Base-by-base conservation (phyloP, 2,329 filamentous ascomycete species). In the Emergomyces africanus region DNA sequence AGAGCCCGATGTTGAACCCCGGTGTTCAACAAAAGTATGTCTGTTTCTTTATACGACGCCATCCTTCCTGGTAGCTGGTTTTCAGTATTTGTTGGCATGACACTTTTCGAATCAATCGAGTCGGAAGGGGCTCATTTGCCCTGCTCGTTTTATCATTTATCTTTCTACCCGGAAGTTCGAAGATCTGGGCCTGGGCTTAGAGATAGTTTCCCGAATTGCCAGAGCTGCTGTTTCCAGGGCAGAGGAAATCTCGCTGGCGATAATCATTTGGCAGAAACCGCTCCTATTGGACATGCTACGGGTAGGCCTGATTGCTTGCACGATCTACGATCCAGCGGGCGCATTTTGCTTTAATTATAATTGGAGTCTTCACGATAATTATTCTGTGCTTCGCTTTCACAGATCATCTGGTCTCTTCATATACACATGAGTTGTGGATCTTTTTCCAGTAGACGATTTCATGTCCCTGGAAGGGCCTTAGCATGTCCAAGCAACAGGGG, bases 81-180 rank as follows among this genome's bases (percentile, higher is more conserved):
- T 72, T 86, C 82, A 57, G 79, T 89, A 63, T 89, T 89, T 69
- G 86, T 89, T 59, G 85, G 85, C 60, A 86, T 88, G 78, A 87
- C 86, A 0, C 74, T 89, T 30, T 86, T n/a, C n/a, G n/a, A n/a
- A n/a, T n/a, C 83, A 30, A 85, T 89, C 63, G 85, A 85, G 23
- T 81, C 82, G 1, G 83, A 81, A 65, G 75, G 72, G 2, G n/a
- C n/a, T n/a, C n/a, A n/a, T n/a, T n/a, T 78, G 77, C 68, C 70
- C 75, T 54, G 79, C 78, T 0, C 71, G 81, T 1, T 74, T 80
- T 61, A 69, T 77, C 50, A 86, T 89, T 57, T 87, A 90, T 60
- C 72, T 89, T 59, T 89, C 90, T 74, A 87, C 89, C 68, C 87
- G 89, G 66, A 83, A 88, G 75, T 89, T 90, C 65, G 87, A 90